These are phyloP conservation scores for Dipteronia dyeriana DNA, from an alignment of 345 rosid genomes.

Conservation along the genomic window DNA sequence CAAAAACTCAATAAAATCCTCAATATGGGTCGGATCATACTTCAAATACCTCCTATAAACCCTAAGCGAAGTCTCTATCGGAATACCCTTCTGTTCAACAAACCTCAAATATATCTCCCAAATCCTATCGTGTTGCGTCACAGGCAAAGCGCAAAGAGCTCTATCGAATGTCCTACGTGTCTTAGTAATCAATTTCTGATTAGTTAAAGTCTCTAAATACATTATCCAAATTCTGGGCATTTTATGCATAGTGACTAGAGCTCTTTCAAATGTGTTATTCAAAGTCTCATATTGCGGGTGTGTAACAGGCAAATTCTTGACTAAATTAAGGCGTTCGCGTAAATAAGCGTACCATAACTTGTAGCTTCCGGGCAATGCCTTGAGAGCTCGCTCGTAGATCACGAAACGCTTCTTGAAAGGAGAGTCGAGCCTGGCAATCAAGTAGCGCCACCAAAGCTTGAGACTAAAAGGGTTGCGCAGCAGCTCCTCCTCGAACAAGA, in stretches of 20 bases:
- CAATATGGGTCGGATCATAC: conserved; percentile 91
- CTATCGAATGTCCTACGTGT: conserved; percentile 72
- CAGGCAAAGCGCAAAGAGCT: conserved; percentile 88
- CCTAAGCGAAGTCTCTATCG: conserved; percentile 88
- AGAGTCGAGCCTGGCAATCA: conserved; percentile 66
- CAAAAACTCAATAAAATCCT: conserved; percentile 89
- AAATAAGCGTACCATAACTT: conserved; percentile 90
- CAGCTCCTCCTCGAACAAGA: conserved; percentile 83
- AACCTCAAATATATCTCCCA: conserved; percentile 90
- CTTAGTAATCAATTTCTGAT: conserved; percentile 61
- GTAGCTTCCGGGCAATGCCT: conserved; percentile 90
- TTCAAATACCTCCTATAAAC: conserved; percentile 92
- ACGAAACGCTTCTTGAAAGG: conserved; percentile 72
- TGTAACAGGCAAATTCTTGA: conserved; percentile 64
- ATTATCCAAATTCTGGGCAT: conserved; percentile 94
- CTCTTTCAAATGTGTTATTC: conserved; percentile 87
- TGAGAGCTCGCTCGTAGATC: conserved; percentile 83
- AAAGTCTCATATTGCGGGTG: conserved; percentile 73
- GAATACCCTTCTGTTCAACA: conserved; percentile 83
- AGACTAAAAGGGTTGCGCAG: conserved; percentile 80
- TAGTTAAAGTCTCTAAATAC: conserved; percentile 64
- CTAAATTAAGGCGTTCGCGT: conserved; percentile 72
- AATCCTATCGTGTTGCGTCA: conserved; percentile 87
- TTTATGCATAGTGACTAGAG: conserved; percentile 88
- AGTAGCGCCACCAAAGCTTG: conserved; percentile 95